Conservation (phyloP, 148 eudicot genomes). For the Heliosperma pusillum region DNA sequence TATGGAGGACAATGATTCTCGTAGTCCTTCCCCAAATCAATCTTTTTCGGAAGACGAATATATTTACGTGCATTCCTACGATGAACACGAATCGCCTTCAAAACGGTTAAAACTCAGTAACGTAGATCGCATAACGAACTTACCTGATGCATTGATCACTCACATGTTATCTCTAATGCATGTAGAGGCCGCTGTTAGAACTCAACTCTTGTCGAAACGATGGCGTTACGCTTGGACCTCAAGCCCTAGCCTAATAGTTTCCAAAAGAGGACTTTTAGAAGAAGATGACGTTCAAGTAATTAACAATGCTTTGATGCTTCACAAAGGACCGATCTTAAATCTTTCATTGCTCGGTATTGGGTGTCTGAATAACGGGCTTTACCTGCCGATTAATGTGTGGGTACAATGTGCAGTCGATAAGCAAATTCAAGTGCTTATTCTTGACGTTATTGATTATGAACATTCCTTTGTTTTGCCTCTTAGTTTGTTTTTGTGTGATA, state of each 20-base stretch:
- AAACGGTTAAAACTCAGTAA: not conserved
- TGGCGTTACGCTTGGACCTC: slow-evolving; percentile 14
- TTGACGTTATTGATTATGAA: not conserved
- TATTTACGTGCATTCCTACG: no score
- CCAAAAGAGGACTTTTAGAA: no score
- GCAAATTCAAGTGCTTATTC: slow-evolving; percentile 11
- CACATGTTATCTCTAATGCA: slow-evolving; percentile 17
- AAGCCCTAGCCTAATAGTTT: not conserved
- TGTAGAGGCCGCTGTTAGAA: not conserved
- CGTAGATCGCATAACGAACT: slow-evolving; percentile 9
- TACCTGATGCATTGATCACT: slow-evolving; percentile 11
- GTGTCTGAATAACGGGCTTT: no score
- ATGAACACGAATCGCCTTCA: not conserved
- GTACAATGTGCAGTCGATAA: slow-evolving; percentile 12
- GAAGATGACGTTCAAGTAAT: not conserved
- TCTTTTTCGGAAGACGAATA: no score
- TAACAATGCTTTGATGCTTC: slow-evolving; percentile 9
- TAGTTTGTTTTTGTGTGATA: slow-evolving; percentile 4
- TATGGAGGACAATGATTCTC: no score
- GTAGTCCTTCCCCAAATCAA: no score
- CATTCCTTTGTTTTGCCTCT: not conserved
- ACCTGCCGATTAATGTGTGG: slow-evolving; percentile 7
- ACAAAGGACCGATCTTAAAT: not conserved
- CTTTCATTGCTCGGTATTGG: not conserved
- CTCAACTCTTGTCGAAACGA: slow-evolving; percentile 13